A percentile compares a stretch with the other conserved stretches of the same genome.
Conservation (phyloP, 1,284 basidiomycete genomes). For the Tilletia indica region DNA sequence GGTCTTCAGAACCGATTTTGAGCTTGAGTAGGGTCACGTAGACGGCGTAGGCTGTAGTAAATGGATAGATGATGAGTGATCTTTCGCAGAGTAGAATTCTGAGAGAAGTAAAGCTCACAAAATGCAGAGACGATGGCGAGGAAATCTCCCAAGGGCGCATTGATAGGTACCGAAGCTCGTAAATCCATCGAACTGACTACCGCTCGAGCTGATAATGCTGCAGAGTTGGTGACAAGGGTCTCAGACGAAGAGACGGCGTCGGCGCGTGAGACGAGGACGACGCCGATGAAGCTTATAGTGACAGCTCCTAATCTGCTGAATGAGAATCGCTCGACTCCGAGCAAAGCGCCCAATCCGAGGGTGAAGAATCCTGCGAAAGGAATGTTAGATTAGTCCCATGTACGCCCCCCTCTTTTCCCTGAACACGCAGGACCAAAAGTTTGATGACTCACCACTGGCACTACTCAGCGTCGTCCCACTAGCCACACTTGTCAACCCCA, state of each 20-base stretch:
- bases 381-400: too few relatives aligned
- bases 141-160: slow-evolving; percentile 46
- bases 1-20: slow-evolving; percentile 59
- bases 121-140: slow-evolving; percentile 51
- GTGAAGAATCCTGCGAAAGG: slow-evolving; percentile 81
- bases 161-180: slow-evolving; percentile 23
- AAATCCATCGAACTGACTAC: not conserved
- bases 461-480: slow-evolving; percentile 60
- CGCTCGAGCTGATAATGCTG: not conserved
- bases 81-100: not conserved
- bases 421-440: too few relatives aligned
- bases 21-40: slow-evolving; percentile 87
- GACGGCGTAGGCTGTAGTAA: slow-evolving; percentile 68
- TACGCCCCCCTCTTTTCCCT: too few relatives aligned
- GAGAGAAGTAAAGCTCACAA: slow-evolving; percentile 56
- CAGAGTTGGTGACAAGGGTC: too few relatives aligned
- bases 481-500: slow-evolving; percentile 51
- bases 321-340: slow-evolving; percentile 77
- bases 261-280: slow-evolving; percentile 70
- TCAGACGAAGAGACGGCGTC: slow-evolving; percentile 33
- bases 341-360: slow-evolving; percentile 76
- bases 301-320: slow-evolving; percentile 77
- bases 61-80: not conserved
- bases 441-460: slow-evolving; percentile 64
- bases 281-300: slow-evolving; percentile 75